Conservation (phyloP, 345 rosid genomes). For the Camelina laxa region DNA sequence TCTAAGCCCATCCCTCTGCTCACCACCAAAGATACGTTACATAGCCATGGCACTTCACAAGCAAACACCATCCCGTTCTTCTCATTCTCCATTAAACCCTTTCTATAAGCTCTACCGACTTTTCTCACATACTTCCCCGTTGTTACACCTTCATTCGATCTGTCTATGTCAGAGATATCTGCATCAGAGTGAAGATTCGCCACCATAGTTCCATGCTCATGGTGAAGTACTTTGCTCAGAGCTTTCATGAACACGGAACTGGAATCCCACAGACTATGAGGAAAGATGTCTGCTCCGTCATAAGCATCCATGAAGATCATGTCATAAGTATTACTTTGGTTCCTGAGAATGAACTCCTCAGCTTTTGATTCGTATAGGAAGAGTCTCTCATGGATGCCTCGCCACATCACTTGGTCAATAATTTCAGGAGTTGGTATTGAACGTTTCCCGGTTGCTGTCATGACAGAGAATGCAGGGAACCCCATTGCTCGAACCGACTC, state of each 20-base stretch:
- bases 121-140: conserved; percentile 62
- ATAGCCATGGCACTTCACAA: conserved; percentile 79
- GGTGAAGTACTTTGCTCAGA: conserved; percentile 61
- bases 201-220: conserved; percentile 77
- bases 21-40: conserved; percentile 73
- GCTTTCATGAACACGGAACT: conserved; percentile 67
- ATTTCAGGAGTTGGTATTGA: conserved; percentile 49
- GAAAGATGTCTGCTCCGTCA: conserved; percentile 91
- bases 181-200: conserved; percentile 88
- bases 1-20: conserved; percentile 55
- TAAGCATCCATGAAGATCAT: conserved; percentile 89
- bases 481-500: conserved; percentile 82
- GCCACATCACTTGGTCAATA: conserved; percentile 72
- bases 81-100: conserved; percentile 49
- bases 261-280: conserved; percentile 78
- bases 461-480: conserved; percentile 75
- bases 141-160: conserved; percentile 42
- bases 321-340: conserved; percentile 54
- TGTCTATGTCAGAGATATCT: conserved; percentile 39
- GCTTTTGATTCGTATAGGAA: conserved; percentile 78
- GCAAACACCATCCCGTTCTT: conserved; percentile 55
- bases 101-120: conserved; percentile 66
- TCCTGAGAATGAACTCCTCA: conserved; percentile 62
- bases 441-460: conserved; percentile 55
- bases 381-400: conserved; percentile 84